A percentile compares a stretch with the other conserved stretches of the same genome.
Evolutionary conservation across 2,329 filamentous ascomycete genomes (phyloP).

Genomic region (Exophiala alcalophila): DNA sequence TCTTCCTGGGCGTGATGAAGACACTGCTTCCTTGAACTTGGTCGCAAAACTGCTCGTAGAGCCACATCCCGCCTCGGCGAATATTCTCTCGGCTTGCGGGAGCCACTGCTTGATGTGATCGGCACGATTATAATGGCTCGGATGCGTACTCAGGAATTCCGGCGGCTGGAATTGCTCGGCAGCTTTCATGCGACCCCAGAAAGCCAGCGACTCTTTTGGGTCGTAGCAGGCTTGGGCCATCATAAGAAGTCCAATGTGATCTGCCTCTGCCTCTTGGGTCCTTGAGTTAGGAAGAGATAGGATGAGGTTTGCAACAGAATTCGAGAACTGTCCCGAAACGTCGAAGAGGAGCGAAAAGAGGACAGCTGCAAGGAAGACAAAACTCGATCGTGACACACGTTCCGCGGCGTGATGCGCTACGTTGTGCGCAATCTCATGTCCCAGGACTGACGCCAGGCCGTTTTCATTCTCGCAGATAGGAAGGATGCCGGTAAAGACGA

Average conservation of each 20-base stretch:
- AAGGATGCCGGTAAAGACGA: slow-evolving; percentile 62
- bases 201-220: slow-evolving; percentile 53
- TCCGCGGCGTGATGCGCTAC: slow-evolving; percentile 57
- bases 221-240: slow-evolving; percentile 62
- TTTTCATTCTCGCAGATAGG: slow-evolving; percentile 56
- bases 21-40: slow-evolving; percentile 21
- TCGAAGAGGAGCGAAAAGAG: slow-evolving; percentile 40
- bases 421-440: slow-evolving; percentile 65
- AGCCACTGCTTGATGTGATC: slow-evolving; percentile 54
- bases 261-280: slow-evolving; percentile 60
- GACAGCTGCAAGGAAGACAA: slow-evolving; percentile 35
- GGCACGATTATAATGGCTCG: slow-evolving; percentile 53
- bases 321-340: slow-evolving; percentile 38
- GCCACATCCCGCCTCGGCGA: slow-evolving; percentile 41
- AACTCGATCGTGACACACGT: slow-evolving; percentile 46
- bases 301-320: slow-evolving; percentile 48
- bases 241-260: slow-evolving; percentile 60
- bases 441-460: slow-evolving; percentile 59
- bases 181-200: slow-evolving; percentile 55
- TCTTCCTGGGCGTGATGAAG: slow-evolving; percentile 1
- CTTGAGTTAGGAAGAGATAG: slow-evolving; percentile 55
- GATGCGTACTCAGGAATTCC: slow-evolving; percentile 60
- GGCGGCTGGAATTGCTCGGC: slow-evolving; percentile 44
- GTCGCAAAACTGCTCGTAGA: slow-evolving; percentile 24
- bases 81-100: slow-evolving; percentile 40